Conservation (phyloP, 495 filamentous ascomycete species). For the Penicillium canescens region DNA sequence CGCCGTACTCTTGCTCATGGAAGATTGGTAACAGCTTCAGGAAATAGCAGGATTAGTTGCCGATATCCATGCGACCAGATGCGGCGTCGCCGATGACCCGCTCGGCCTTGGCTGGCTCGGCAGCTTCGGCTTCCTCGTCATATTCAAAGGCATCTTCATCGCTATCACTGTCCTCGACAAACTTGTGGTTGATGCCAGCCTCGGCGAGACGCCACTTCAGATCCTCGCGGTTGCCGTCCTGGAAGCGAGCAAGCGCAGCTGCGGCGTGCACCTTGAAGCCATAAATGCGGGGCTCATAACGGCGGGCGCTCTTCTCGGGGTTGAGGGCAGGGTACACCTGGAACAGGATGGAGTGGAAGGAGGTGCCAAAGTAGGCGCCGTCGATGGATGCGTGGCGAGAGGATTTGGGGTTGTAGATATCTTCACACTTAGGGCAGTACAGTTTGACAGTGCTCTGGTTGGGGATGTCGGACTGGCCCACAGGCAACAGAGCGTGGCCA, state of each 20-base stretch:
- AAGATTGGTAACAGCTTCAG: conserved; percentile 4
- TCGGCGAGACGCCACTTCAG: conserved; percentile 67
- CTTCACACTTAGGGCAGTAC: conserved; percentile 95
- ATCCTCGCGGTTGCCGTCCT: conserved; percentile 74
- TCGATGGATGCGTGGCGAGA: conserved; percentile 93
- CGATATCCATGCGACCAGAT: conserved; percentile 46
- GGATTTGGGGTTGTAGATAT: conserved; percentile 98
- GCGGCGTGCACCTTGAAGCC: conserved; percentile 93
- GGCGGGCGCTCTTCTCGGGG: conserved; percentile 78
- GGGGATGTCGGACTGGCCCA: conserved; percentile 86
- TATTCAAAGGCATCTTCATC: conserved; percentile 54
- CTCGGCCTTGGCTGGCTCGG: conserved; percentile 20
- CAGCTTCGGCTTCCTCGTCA: conserved; percentile 32
- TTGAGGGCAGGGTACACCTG: conserved; percentile 92
- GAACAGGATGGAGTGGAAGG: conserved; percentile 98
- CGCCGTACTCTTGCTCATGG: conserved; percentile 31
- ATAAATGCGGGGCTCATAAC: conserved; percentile 87
- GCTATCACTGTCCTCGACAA: conserved; percentile 55
- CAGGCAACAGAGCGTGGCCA: conserved; percentile 85
- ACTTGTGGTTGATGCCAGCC: conserved; percentile 54
- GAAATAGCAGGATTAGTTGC: conserved; percentile 25
- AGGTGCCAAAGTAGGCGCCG: conserved; percentile 96
- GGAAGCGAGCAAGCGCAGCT: conserved; percentile 88
- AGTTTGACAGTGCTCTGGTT: conserved; percentile 88
- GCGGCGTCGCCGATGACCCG: conserved; percentile 40